Evolutionary conservation across 345 rosid species (phyloP).

Genomic region (Lagerstroemia speciosa): DNA sequence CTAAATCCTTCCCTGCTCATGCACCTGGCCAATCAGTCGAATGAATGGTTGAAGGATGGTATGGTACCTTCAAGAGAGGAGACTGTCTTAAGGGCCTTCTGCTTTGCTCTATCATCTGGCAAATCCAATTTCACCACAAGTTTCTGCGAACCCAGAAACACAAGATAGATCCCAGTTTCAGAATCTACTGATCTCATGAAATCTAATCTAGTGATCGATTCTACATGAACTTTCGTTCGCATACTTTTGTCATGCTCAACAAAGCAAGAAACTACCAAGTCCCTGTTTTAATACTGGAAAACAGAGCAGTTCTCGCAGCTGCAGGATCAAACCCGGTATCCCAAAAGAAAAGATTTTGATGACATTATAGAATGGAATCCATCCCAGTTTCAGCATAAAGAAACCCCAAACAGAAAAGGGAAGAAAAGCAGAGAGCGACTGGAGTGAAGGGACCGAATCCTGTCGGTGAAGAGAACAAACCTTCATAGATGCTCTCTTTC

Average conservation of each 20-base stretch:
- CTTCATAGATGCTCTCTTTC: not conserved
- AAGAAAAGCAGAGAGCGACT: not conserved
- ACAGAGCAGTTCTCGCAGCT: not conserved
- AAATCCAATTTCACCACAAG: constrained; percentile 62
- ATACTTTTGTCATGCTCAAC: not conserved
- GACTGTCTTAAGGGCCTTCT: constrained; percentile 78
- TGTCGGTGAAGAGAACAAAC: not conserved
- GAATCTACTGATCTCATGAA: not conserved
- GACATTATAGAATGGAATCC: not conserved
- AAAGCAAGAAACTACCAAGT: not conserved
- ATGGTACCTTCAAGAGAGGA: constrained; percentile 65
- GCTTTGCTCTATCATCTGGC: constrained; percentile 67
- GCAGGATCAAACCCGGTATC: not conserved
- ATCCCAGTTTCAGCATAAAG: not conserved
- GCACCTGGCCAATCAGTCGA: no score
- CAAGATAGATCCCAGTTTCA: not conserved
- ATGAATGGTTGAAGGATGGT: no score
- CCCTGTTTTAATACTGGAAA: not conserved
- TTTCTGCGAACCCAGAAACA: constrained; percentile 39
- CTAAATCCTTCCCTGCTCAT: no score
- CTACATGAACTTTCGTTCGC: not conserved
- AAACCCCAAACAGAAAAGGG: not conserved
- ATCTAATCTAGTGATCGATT: not conserved
- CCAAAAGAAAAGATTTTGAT: not conserved
- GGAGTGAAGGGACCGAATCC: not conserved